Evolutionary conservation across 495 filamentous ascomycete species (phyloP), one percentile per base, ranked within the genome.

Genomic region (Neurospora sp.): DNA sequence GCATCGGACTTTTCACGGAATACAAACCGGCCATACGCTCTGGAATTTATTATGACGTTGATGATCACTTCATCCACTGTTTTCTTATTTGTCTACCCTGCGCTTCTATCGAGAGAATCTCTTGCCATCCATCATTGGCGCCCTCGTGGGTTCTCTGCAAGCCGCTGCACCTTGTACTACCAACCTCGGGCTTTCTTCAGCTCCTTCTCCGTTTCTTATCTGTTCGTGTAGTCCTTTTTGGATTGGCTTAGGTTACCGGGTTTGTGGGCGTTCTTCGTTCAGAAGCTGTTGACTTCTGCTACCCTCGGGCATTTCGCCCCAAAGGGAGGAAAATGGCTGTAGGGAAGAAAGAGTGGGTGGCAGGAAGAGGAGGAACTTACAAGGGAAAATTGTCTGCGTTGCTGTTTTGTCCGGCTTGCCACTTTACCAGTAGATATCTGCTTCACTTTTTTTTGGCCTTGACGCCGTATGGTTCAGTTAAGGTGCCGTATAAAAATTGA

Each of bases 31-130:
- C 77, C 73, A 77, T 73, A 76, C 75, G 74, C 75, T 75, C 74
- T 71, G 76, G 75, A 78, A 74, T 76, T 79, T 73, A 73, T 76
- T 75, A 79, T 61, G 76, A 78, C 70, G 73, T 77, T 75, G 72
- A 79, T 76, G 78, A 76, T 77, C 74, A 65, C 53, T 65, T 65
- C 53, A 65, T 65, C 53, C 53, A 8, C 27, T 65, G 27, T 65
- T 65, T 61, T 35, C 14, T 65, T 65, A 37, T 5, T 31, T 65
- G 53, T 65, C 35, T 65, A 37, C 27, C 27, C 53, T 35, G 53
- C 53, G 53, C 53, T 65, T 65, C 53, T 65, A 16, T 65, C 14
- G 12, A 65, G 22, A 65, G 2, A 35, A 35, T 27, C 14, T 5
- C 48, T 59, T 59, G 48, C 1, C 20, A 27, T 9, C 42, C 42